These are phyloP conservation scores for Venturiaceae sp. DNA, from an alignment of 2,329 filamentous ascomycete species.

Conservation along the genomic window DNA sequence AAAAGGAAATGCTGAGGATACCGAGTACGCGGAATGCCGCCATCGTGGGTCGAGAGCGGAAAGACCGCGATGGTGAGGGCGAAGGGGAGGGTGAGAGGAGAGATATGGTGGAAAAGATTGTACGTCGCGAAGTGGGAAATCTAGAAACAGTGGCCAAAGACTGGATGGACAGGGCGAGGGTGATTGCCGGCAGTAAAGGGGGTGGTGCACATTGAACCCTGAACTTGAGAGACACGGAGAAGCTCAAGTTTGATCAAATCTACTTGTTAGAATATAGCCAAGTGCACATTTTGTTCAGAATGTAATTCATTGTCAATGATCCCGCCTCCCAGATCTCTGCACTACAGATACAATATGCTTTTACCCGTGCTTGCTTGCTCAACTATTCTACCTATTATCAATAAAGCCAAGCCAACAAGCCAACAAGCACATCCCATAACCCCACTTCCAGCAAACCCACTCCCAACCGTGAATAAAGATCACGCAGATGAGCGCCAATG, in stretches of 20 bases:
- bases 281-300: too few species aligned
- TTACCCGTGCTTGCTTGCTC: not conserved
- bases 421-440: not conserved
- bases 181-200: conserved; percentile 11
- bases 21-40: conserved; percentile 85
- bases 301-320: too few species aligned
- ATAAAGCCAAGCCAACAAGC: not conserved
- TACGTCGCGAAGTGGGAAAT: conserved; percentile 5
- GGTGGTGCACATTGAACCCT: conserved; percentile 11
- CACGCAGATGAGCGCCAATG: not conserved
- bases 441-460: not conserved
- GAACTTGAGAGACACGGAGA: not conserved
- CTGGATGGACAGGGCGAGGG: conserved; percentile 11
- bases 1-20: conserved; percentile 81
- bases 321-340: too few species aligned
- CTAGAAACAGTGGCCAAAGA: conserved; percentile 9
- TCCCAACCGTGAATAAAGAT: not conserved
- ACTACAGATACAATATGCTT: not conserved
- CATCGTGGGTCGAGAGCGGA: conserved; percentile 54
- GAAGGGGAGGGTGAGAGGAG: not conserved
- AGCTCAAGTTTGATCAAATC: too few species aligned
- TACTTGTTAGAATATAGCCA: too few species aligned
- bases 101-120: not conserved
- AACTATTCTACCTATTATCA: not conserved
- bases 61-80: not conserved